These are phyloP conservation scores for Akebia trifoliata DNA, from an alignment of 164 flowering plant species.

Conservation along the genomic window DNA sequence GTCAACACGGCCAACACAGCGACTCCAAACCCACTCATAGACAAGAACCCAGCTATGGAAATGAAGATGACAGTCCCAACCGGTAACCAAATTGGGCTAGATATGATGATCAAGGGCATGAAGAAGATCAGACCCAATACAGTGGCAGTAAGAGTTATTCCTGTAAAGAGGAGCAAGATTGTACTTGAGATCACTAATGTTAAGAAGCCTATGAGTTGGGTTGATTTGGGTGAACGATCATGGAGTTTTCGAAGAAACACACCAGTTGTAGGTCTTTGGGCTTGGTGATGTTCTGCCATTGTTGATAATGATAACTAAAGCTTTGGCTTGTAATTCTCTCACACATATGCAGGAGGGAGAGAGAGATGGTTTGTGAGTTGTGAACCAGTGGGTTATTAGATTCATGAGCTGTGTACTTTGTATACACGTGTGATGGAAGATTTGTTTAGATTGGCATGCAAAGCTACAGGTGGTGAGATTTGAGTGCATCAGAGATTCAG, in stretches of 20 bases:
- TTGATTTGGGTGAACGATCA: too few species aligned
- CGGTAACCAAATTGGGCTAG: slow-evolving; percentile 87
- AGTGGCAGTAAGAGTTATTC: slow-evolving; percentile 52
- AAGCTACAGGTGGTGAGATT: background rate
- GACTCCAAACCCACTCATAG: slow-evolving; percentile 41
- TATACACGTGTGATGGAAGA: slow-evolving; percentile 1
- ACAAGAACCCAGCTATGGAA: slow-evolving; percentile 33
- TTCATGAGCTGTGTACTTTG: too few species aligned
- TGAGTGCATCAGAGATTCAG: too few species aligned
- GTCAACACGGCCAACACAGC: slow-evolving; percentile 37
- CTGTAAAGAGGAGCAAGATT: slow-evolving; percentile 61
- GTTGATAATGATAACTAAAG: too few species aligned
- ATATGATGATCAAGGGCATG: slow-evolving; percentile 53
- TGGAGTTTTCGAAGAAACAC: too few species aligned
- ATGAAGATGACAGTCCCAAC: slow-evolving; percentile 41
- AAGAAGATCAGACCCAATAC: slow-evolving; percentile 57
- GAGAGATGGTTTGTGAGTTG: background rate
- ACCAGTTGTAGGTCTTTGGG: too few species aligned
- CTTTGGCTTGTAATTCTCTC: too few species aligned
- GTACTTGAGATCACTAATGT: slow-evolving; percentile 53
- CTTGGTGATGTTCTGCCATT: too few species aligned
- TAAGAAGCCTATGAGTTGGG: slow-evolving; percentile 56
- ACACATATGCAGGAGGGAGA: too few species aligned
- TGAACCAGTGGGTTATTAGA: background rate
- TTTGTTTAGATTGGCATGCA: background rate